Evolutionary conservation across 306 rosid species (phyloP), one percentile per base, ranked within the genome.

Genomic region (Cucurbita moschata): DNA sequence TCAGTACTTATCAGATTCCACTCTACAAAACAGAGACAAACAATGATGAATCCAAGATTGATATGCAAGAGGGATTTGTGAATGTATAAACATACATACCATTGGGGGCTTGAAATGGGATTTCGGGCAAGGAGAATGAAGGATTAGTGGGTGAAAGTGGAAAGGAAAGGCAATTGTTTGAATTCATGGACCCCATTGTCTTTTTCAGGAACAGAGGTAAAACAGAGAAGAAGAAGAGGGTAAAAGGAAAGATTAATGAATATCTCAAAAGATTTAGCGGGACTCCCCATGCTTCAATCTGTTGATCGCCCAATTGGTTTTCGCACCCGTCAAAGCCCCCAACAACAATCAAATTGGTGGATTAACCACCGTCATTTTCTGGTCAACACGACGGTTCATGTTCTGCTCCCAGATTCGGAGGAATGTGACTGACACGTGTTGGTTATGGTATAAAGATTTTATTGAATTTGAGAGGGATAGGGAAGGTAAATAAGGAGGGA

Each of bases 161-260:
- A 80, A 89, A 94, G 2, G 99, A 91, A 53, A 94, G 96, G 97
- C 99, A 94, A 88, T 91, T 94, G 85, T 94, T 94, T 80, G 94
- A 78, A 76, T 94, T 90, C 92, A 87, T 87, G 62, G 95, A 86
- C 68, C 87, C 84, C 86, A 76, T 80, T 39, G n/a, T n/a, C n/a
- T 62, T 38, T 54, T 47, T 6, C 38, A 76, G 77, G 58, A 71
- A 71, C 74, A 76, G 73, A 43, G 77, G 80, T 51, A 51, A 75
- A 74, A 72, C 76, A 66, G 72, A 79, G 68, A 26, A 30, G 72
- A 47, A 50, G 71, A 81, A 73, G 73, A 76, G 85, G 76, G 68
- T 82, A 82, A 85, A 82, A 87, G 83, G 85, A 83, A 80, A 77
- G 49, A 30, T 30, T 2, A 30, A 2, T 30, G 35, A 30, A 30